Evolutionary conservation across 2,329 filamentous ascomycete species (phyloP), one percentile per base, ranked within the genome.

Genomic region (Epichloe sibirici): DNA sequence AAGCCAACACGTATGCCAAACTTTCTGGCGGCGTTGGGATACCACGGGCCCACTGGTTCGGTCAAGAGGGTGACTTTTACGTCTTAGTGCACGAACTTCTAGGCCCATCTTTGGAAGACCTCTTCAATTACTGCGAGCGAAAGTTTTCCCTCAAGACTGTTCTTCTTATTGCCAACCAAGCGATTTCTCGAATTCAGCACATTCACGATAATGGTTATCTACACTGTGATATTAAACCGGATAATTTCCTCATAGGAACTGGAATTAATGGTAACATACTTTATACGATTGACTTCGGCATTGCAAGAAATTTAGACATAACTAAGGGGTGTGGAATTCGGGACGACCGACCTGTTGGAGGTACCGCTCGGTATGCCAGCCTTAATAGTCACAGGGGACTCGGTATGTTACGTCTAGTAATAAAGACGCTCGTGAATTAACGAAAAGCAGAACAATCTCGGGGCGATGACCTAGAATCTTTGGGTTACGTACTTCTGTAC

Each of bases 81-180:
- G 93, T 91, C 69, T 97, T 98, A 90, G 93, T 98, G 49, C 83
- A 97, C 59, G 93, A 98, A 66, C 84, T 98, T 28, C 86, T 98
- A 53, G 93, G 93, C 37, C 93, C 93, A 60, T 93, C 86, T 65
- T 75, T 98, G 71, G 93, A 98, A 74, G 93, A 98, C 68, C 81
- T 98, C 38, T 97, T 98, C 87, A 97, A 97, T 82, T 97, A 97
- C 73, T 97, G 93, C 83, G 96, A 96, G 83, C 87, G 91, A 71
- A 96, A 96, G 71, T 97, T 97, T 77, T 96, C 91, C 12, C 76
- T 97, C 62, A 98, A 98, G 85, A 98, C 93, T 1, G 91, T 97
- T 31, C 81, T 98, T 44, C 82, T 98, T 28, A 81, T 98, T 49
- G 93, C 93, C 66, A 91, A 98, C 65, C 93, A 98, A 76, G 84